Percentiles rank a stretch among this genome's conserved stretches.
phyloP scores from a whole-genome alignment of 768 basidiomycete species.

The Auricularia sp. region DNA sequence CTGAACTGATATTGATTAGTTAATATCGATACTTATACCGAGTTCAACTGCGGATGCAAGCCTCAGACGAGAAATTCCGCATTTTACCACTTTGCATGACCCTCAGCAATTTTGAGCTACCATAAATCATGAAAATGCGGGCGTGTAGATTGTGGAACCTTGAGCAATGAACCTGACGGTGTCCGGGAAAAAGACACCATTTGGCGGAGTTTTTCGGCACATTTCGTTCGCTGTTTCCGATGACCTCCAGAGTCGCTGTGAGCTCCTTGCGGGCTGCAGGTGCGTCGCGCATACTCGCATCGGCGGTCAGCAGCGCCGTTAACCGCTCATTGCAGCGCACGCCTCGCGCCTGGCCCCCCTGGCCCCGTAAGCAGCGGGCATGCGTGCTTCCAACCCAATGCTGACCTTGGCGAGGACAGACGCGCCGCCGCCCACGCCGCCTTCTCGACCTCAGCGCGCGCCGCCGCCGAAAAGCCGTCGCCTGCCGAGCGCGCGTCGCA shows the following conservation, averaged over 20 bases:
- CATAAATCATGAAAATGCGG: no score
- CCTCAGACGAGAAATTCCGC: no score
- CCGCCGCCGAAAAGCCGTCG: conserved; percentile 44
- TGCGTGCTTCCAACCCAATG: conserved; percentile 29
- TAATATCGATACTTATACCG: no score
- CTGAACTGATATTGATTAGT: no score
- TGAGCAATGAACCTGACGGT: no score
- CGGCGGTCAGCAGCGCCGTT: no score
- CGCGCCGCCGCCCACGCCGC: conserved; percentile 43
- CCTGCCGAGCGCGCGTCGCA: conserved; percentile 82
- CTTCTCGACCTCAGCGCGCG: conserved; percentile 19
- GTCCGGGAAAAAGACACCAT: no score
- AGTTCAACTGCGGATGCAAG: no score
- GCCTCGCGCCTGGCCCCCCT: conserved; percentile 19
- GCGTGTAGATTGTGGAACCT: no score
- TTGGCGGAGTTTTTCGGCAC: background rate
- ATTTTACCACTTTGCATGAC: no score
- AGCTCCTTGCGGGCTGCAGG: conserved; percentile 16
- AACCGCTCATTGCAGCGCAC: background rate
- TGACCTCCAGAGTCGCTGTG: conserved; percentile 20
- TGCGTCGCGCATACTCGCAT: background rate
- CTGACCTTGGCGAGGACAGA: conserved; percentile 26
- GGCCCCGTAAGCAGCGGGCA: conserved; percentile 34
- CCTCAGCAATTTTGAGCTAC: no score
- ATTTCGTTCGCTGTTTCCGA: conserved; percentile 2